phyloP scores from a whole-genome alignment of 306 rosid genomes.

The Trifolium dubium region DNA sequence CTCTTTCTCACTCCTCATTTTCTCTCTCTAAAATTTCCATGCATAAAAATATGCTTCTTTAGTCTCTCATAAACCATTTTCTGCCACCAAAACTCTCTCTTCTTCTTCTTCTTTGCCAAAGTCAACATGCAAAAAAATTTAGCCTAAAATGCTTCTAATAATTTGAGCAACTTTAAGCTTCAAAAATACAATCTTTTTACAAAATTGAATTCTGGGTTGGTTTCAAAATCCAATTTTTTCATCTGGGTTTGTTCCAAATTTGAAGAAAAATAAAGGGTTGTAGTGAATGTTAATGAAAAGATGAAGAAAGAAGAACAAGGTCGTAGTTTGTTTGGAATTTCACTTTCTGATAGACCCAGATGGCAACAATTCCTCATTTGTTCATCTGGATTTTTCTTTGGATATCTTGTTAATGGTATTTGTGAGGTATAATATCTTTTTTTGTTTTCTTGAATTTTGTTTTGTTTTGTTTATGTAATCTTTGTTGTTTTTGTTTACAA shows the following conservation, averaged over 20 bases:
- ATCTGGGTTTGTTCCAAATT: conserved; percentile 8
- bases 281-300: conserved; percentile 15
- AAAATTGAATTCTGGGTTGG: conserved; percentile 40
- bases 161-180: background rate
- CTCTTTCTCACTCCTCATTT: conserved; percentile 24
- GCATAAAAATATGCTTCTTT: conserved; percentile 29
- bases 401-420: conserved; percentile 88
- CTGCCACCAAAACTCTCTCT: background rate
- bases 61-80: conserved; percentile 27
- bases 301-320: conserved; percentile 84
- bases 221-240: background rate
- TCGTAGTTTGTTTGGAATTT: conserved; percentile 88
- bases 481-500: conserved; percentile 2
- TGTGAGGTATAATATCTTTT: conserved; percentile 87
- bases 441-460: conserved; percentile 24
- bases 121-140: conserved; percentile 62
- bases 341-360: conserved; percentile 79
- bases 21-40: conserved; percentile 43
- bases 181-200: conserved; percentile 22
- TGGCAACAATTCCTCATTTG: conserved; percentile 94
- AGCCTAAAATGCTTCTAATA: background rate
- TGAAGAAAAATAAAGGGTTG: background rate
- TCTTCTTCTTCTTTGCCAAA: conserved; percentile 23
- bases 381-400: conserved; percentile 96
- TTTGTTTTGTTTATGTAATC: conserved; percentile 31